phyloP scores from a whole-genome alignment of 2,329 filamentous ascomycete species.

The Canariomyces notabilis region DNA sequence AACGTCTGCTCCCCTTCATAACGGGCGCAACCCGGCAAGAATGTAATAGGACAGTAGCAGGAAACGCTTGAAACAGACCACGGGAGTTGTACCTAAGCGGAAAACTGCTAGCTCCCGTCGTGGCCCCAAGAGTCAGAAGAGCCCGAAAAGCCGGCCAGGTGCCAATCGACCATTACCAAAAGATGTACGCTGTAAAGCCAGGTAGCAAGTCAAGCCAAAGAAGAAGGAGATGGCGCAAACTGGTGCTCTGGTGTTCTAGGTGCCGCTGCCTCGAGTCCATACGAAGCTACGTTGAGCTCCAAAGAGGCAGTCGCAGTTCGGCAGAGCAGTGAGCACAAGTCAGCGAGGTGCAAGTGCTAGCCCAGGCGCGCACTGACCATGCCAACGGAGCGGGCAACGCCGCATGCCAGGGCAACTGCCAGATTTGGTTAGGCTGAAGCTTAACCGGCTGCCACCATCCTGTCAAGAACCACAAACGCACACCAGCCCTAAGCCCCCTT shows the following conservation, averaged over 20 bases:
- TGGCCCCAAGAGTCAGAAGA: not conserved
- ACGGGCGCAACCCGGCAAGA: not conserved
- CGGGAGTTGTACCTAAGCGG: not conserved
- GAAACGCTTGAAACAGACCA: slow-evolving; percentile 8
- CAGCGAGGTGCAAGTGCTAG: too few species aligned
- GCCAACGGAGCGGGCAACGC: slow-evolving; percentile 10
- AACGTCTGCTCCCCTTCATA: not conserved
- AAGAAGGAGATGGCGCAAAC: too few species aligned
- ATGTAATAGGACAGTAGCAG: not conserved
- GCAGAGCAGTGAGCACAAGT: too few species aligned
- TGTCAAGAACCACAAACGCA: slow-evolving; percentile 7
- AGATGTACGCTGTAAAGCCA: too few species aligned
- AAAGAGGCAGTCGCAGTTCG: too few species aligned
- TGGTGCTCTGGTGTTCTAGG: too few species aligned
- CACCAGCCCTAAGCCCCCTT: not conserved
- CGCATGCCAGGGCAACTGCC: slow-evolving; percentile 2
- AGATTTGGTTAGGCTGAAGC: slow-evolving; percentile 8
- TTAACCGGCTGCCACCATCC: slow-evolving; percentile 8
- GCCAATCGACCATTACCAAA: too few species aligned
- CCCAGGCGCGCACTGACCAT: slow-evolving; percentile 3
- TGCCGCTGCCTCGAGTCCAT: too few species aligned
- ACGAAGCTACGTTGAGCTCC: too few species aligned
- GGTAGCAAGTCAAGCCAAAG: too few species aligned
- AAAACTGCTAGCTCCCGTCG: slow-evolving; percentile 2
- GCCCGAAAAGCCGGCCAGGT: too few species aligned